A percentile compares a stretch with the other conserved stretches of the same genome.
phyloP scores from a whole-genome alignment of 1,284 basidiomycete genomes.

The Pyrrhoderma noxium region DNA sequence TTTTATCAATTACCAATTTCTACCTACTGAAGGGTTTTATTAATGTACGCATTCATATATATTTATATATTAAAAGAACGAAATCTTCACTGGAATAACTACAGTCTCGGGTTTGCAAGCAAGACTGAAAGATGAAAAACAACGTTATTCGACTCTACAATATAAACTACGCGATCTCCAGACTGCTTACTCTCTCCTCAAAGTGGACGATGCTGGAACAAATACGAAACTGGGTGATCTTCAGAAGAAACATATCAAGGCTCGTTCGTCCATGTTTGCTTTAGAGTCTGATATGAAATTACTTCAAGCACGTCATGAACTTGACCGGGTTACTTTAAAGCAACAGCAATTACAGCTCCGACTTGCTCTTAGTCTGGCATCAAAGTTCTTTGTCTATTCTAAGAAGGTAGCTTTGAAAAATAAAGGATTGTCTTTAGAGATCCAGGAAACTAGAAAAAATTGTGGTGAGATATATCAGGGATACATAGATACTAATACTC shows the following conservation, averaged over 20 bases:
- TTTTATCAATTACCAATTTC: no score
- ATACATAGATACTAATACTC: not conserved
- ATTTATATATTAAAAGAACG: no score
- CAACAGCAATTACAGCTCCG: slow-evolving; percentile 3
- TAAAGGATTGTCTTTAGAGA: not conserved
- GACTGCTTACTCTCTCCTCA: not conserved
- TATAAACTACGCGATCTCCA: not conserved
- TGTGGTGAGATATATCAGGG: not conserved
- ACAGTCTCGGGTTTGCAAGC: not conserved
- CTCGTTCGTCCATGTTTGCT: slow-evolving; percentile 1
- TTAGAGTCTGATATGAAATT: not conserved
- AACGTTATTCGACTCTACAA: not conserved
- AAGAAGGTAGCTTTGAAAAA: not conserved
- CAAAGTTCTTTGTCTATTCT: slow-evolving; percentile 3
- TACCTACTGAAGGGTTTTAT: no score
- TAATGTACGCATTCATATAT: no score
- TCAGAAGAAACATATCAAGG: not conserved
- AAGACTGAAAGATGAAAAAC: not conserved
- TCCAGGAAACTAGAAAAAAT: not conserved
- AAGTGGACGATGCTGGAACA: not conserved
- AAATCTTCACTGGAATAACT: no score
- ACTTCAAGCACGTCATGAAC: not conserved
- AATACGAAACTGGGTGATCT: not conserved
- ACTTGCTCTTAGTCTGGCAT: slow-evolving; percentile 1
- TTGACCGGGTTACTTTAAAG: not conserved